phyloP scores from a whole-genome alignment of 2,329 filamentous ascomycete genomes.

The Chalaropsis thielavioides region DNA sequence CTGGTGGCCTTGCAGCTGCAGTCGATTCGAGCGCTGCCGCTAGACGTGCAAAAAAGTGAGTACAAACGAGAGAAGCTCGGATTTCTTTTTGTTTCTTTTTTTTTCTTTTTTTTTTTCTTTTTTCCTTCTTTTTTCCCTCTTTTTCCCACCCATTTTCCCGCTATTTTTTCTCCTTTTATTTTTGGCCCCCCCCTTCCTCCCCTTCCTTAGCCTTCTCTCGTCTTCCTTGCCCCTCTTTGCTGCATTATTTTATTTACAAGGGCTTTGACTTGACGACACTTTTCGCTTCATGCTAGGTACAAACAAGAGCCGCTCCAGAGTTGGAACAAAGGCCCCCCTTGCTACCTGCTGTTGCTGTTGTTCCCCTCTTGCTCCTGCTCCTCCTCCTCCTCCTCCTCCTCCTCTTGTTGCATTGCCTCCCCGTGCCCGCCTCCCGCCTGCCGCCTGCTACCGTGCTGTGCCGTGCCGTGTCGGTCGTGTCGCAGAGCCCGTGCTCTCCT shows the following conservation, averaged over 20 bases:
- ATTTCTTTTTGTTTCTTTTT: background rate
- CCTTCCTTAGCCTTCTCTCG: background rate
- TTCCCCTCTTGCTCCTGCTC: background rate
- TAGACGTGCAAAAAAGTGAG: conserved; percentile 12
- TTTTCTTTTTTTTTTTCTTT: background rate
- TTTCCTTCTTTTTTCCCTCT: background rate
- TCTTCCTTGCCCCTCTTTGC: background rate
- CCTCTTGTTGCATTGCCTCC: background rate
- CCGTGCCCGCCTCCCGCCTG: no score
- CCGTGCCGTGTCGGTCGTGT: no score
- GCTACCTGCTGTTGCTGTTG: background rate
- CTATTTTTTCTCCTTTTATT: background rate
- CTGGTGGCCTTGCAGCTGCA: conserved; percentile 7
- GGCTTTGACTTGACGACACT: background rate
- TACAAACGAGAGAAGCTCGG: background rate
- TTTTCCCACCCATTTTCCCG: background rate
- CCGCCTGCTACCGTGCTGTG: no score
- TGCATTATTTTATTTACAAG: background rate
- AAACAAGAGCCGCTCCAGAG: background rate
- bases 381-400: background rate
- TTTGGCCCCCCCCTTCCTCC: background rate
- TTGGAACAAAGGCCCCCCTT: background rate
- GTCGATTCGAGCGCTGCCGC: conserved; percentile 1
- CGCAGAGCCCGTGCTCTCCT: no score
- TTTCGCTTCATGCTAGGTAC: background rate